These are phyloP conservation scores for Starmerella scarabaei DNA, from an alignment of 805 yeast species.

Conservation along the genomic window DNA sequence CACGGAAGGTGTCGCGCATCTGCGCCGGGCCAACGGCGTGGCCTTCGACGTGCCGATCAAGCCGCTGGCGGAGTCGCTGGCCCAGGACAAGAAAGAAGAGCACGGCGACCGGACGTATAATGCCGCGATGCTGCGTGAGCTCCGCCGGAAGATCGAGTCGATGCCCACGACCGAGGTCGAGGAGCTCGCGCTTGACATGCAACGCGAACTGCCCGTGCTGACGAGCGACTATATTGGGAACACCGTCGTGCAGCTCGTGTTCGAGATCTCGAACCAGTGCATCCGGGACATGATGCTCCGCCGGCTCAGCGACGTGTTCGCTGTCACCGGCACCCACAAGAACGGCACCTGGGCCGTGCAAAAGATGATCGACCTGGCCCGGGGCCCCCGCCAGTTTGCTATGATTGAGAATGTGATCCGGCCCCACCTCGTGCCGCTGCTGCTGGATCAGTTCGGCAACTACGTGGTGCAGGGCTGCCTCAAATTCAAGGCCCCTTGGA, in stretches of 20 bases:
- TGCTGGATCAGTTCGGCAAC: conserved; percentile 93
- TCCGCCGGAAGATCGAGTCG: conserved; percentile 53
- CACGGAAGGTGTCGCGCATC: conserved; percentile 22
- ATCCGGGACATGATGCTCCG: conserved; percentile 72
- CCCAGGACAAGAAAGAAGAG: conserved; percentile 4
- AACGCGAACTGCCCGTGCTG: conserved; percentile 77
- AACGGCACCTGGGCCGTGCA: conserved; percentile 99
- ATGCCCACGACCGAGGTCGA: conserved; percentile 56
- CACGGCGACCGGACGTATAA: conserved; percentile 52
- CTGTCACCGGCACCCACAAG: conserved; percentile 89
- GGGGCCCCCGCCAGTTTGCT: conserved; percentile 47
- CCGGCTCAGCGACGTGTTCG: conserved; percentile 61
- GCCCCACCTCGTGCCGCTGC: conserved; percentile 71
- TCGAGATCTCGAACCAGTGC: conserved; percentile 54
- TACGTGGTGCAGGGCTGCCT: conserved; percentile 91
- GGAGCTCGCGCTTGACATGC: conserved; percentile 68
- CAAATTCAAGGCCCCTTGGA: conserved; percentile 78
- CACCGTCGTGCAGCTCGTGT: conserved; percentile 85
- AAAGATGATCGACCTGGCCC: conserved; percentile 70
- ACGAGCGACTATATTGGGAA: conserved; percentile 90
- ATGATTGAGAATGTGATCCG: conserved; percentile 56
- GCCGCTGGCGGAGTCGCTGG: conserved; percentile 50
- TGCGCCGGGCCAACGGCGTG: conserved; percentile 25
- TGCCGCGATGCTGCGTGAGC: conserved; percentile 76
- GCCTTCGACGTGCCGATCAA: conserved; percentile 34